A percentile compares a stretch with the other conserved stretches of the same genome.
These are phyloP conservation scores for Solanum verrucosum DNA, from an alignment of 257 asterid species.

Conservation along the genomic window DNA sequence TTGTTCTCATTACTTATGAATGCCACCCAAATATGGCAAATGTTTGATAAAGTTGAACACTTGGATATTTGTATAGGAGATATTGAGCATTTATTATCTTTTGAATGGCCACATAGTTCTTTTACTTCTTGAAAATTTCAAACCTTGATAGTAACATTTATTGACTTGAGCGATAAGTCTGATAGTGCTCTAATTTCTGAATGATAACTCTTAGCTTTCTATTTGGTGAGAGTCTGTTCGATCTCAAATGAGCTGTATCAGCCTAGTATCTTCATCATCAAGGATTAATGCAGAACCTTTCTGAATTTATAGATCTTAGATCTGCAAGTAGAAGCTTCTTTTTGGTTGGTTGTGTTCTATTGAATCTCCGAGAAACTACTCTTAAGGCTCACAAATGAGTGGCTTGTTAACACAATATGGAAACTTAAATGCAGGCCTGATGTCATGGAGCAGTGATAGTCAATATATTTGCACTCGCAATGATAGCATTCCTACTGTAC, in stretches of 20 bases:
- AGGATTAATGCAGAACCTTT: background rate
- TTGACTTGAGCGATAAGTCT: background rate
- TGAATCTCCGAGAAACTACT: background rate
- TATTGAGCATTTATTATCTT: background rate
- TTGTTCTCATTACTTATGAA: background rate
- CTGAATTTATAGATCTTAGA: background rate
- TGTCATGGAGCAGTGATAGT: constrained; percentile 94
- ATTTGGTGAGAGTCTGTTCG: background rate
- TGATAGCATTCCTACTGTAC: constrained; percentile 88
- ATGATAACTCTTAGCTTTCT: background rate
- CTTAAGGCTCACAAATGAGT: background rate
- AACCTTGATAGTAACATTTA: background rate
- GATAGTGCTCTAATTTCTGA: background rate
- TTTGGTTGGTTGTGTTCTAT: background rate
- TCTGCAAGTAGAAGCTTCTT: background rate
- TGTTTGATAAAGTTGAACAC: background rate
- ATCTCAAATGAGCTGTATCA: background rate
- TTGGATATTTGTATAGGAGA: background rate
- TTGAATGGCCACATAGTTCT: background rate
- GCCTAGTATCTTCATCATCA: background rate
- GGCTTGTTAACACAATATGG: background rate
- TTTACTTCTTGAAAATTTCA: background rate
- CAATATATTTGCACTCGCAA: constrained; percentile 81
- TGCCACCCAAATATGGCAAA: background rate
- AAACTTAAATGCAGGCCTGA: constrained; percentile 49